phyloP scores from a whole-genome alignment of 2,329 filamentous ascomycete species.

The Pseudogymnoascus sp. region DNA sequence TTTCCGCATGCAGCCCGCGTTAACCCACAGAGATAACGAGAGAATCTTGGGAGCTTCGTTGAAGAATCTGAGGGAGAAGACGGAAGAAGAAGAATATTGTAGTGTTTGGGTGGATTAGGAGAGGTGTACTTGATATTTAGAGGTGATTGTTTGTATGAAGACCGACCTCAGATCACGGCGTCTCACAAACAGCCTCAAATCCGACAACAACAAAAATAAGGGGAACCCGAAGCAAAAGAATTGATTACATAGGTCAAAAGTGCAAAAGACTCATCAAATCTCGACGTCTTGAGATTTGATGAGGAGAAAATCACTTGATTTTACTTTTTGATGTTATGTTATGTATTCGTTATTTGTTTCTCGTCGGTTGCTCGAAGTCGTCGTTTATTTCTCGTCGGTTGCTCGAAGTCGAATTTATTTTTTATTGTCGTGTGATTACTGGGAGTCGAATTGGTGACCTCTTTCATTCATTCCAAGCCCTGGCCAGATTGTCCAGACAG shows the following conservation, averaged over 20 bases:
- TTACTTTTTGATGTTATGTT: not conserved
- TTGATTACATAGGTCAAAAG: not conserved
- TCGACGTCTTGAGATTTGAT: not conserved
- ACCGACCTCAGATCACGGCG: not conserved
- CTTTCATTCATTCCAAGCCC: not conserved
- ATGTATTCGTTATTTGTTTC: not conserved
- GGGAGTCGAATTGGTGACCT: not conserved
- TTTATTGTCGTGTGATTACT: not conserved
- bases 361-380: too few species aligned
- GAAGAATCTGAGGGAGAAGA: not conserved
- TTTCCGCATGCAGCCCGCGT: not conserved
- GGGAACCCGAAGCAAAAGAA: not conserved
- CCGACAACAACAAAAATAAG: not conserved
- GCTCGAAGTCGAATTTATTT: not conserved
- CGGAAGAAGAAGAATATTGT: not conserved
- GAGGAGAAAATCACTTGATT: slow-evolving; percentile 2
- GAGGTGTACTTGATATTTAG: not conserved
- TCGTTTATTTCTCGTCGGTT: too few species aligned
- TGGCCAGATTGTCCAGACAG: not conserved
- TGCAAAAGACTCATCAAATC: not conserved
- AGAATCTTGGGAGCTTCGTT: not conserved
- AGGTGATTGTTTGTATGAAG: not conserved
- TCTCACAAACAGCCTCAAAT: not conserved
- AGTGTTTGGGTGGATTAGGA: not conserved
- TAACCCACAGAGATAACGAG: not conserved